Evolutionary conservation across 768 basidiomycete genomes (phyloP).

Genomic region (Panellus pusillus): DNA sequence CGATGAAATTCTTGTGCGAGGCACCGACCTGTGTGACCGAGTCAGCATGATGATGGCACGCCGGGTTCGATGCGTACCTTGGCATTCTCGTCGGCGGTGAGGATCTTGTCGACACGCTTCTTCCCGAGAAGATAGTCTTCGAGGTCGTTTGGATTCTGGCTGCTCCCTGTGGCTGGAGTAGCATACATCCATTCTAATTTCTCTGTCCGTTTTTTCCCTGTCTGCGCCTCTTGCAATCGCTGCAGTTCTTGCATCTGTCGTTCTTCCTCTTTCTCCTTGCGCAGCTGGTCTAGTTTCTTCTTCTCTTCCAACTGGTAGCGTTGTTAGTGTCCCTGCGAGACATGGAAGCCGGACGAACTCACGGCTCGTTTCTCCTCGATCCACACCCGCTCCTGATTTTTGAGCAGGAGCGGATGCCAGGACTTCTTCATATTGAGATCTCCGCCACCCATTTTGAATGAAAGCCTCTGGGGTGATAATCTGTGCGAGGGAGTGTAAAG

Average conservation of each 20-base stretch:
- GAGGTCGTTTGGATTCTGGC: slow-evolving; percentile 83
- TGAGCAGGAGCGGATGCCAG: slow-evolving; percentile 97
- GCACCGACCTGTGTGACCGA: slow-evolving; percentile 64
- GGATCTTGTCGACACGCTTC: slow-evolving; percentile 94
- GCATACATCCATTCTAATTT: slow-evolving; percentile 99
- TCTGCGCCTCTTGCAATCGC: slow-evolving; percentile 91
- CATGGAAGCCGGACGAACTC: slow-evolving; percentile 31
- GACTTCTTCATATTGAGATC: slow-evolving; percentile 99
- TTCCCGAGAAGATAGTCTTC: slow-evolving; percentile 97
- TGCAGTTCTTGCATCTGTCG: slow-evolving; percentile 95
- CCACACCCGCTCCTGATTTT: slow-evolving; percentile 99
- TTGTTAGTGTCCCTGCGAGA: slow-evolving; percentile 11
- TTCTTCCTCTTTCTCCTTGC: slow-evolving; percentile 98
- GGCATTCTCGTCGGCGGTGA: slow-evolving; percentile 90
- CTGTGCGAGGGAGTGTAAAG: slow-evolving; percentile 4
- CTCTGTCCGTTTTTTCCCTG: slow-evolving; percentile 91
- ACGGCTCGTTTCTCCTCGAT: slow-evolving; percentile 96
- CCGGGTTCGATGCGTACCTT: slow-evolving; percentile 49
- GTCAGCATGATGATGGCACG: slow-evolving; percentile 8
- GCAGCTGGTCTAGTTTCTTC: slow-evolving; percentile 95
- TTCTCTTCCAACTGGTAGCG: slow-evolving; percentile 88
- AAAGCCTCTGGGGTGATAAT: slow-evolving; percentile 15
- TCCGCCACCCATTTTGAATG: slow-evolving; percentile 91
- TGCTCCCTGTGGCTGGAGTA: slow-evolving; percentile 92
- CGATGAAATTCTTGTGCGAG: slow-evolving; percentile 89